Evolutionary conservation across 495 filamentous ascomycete species (phyloP).

Genomic region (Penicillium salamii): DNA sequence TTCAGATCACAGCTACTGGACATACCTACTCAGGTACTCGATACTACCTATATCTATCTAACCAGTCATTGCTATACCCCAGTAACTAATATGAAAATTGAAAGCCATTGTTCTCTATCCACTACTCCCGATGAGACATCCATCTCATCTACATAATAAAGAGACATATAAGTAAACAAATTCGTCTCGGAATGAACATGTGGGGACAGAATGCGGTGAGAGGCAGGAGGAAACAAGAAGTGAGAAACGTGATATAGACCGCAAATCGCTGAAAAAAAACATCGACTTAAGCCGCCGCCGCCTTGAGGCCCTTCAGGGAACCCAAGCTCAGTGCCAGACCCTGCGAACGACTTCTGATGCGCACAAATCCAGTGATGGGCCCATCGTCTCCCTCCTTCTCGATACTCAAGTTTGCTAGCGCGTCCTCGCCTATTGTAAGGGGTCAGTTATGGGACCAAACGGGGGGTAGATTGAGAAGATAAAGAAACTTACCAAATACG

Average conservation of each 20-base stretch:
- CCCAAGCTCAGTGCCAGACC: constrained; percentile 92
- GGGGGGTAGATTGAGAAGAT: constrained; percentile 3
- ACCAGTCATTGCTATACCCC: too few species aligned
- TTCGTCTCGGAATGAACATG: constrained; percentile 26
- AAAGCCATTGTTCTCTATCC: constrained; percentile 27
- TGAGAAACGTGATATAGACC: constrained; percentile 31
- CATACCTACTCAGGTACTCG: too few species aligned
- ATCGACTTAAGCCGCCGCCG: constrained; percentile 43
- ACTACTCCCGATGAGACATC: constrained; percentile 21
- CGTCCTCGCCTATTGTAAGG: constrained; percentile 80
- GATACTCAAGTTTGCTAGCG: constrained; percentile 94
- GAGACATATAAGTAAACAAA: constrained; percentile 31
- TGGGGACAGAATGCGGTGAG: constrained; percentile 14
- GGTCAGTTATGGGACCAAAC: constrained; percentile 22
- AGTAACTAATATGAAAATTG: background rate
- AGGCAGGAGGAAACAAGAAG: constrained; percentile 19
- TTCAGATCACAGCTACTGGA: too few species aligned
- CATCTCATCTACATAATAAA: constrained; percentile 24
- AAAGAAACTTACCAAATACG: constrained; percentile 81
- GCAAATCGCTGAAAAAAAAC: constrained; percentile 27
- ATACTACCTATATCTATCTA: too few species aligned
- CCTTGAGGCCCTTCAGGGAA: constrained; percentile 89
- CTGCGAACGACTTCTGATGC: constrained; percentile 96
- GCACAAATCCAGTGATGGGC: constrained; percentile 96
- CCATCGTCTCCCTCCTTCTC: constrained; percentile 96